Evolutionary conservation across 106 monocot genomes (phyloP), one percentile per base, ranked within the genome.

Genomic region (Platanthera guangdongensis): DNA sequence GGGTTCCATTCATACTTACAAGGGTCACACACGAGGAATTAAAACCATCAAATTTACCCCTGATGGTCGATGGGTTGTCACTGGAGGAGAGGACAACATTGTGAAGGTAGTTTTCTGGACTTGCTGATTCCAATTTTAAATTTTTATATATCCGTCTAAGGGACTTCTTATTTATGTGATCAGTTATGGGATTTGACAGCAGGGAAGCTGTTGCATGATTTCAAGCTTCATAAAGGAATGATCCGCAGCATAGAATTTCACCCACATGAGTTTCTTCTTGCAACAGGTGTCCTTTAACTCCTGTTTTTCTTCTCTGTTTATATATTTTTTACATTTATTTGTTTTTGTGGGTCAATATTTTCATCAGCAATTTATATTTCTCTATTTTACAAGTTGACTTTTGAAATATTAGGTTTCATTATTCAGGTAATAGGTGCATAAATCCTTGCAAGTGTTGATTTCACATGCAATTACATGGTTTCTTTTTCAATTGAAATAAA

Each of bases 41-140:
- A 80, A 78, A 84, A 87, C 84, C 45, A 87, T 92, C 51, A 88
- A 75, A 79, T 95, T 95, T 83, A 90, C 90, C 62, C 95, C 95
- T 75, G 95, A 95, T 85, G 92, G 95, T 13, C 90, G 95, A 6
- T 95, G 95, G 95, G 90, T 95, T 83, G 95, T 95, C 74, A 92
- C 95, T 77, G 92, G 95, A 62, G 95, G 95, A 59, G 92, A 92
- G 10, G 95, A 95, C 81, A 90, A 90, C 70, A 71, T 88, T 49
- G 88, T 95, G 30, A 95, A 95, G 88, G 92, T 94, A 83, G 64
- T 78, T 6, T 50, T 52, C 46, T 6, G 14, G 76, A 68, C 32
- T 32, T 65, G 5, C 11, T 65, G 30, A 65, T 65, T 65, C 65
- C 5, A 65, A 65, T 65, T 19, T 32, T 65, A 32, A 65, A 65